Base-by-base conservation (phyloP, 169 alveolate species). In the Cryptosporidium muris region DNA sequence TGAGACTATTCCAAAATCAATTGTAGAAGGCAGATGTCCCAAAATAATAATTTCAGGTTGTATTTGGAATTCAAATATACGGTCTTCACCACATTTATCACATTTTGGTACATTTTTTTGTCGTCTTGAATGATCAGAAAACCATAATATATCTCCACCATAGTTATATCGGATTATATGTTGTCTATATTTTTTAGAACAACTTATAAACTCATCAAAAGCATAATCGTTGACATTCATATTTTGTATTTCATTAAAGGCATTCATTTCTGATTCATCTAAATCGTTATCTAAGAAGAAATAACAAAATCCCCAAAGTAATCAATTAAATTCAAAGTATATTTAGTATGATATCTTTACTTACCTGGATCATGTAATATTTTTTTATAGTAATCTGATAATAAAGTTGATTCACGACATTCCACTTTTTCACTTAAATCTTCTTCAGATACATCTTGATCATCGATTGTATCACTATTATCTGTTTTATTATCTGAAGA, bases 241-340 rank as follows among this genome's bases (percentile, higher is more conserved):
- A 40, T 14, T 40, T 14, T 66, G 60, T 25, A 74, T 2, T 47
- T 74, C 42, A 12, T 64, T 64, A 4, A 74, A 74, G 7, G 85
- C 85, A 43, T 38, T 74, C 85, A 74, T 74, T 58, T 74, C 85
- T 4, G 85, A 74, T 36, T 74, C 74, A 40, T 74, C 85, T 34
- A 74, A 45, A 16, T 58, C 85, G 37, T 74, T 74, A 34, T 74
- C 85, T 74, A 74, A 56, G 42, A 38, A 52, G n/a, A 45, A 14
- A 45, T 14, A 4, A 49, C 8, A 49, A 49, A 49, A 1, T 49
- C 1, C 12, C 12, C 14, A 9, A 9, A 56, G 14, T n/a, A 56
- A 56, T n/a, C 14, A 9, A 25, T 56, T 64, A 64, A 37, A 45
- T 42, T 8, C 4, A 64, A 37, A 8, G 11, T 45, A 64, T 1